Percentiles rank a stretch among this genome's conserved stretches.
These are phyloP conservation scores for Saccharomycopsis sp. DNA, from an alignment of 805 yeast species.

Conservation along the genomic window DNA sequence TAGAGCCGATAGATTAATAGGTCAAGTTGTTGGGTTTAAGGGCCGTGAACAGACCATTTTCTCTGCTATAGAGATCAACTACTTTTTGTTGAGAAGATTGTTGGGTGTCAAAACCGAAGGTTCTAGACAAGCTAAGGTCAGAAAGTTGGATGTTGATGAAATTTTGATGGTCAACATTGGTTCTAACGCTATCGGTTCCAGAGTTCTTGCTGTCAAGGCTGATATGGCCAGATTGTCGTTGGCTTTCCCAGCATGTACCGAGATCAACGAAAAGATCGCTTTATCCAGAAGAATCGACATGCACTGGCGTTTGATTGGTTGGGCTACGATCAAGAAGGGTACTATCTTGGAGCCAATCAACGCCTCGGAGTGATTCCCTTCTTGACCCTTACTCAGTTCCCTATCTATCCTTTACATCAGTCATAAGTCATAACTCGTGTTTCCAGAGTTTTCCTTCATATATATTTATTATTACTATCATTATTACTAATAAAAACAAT, in stretches of 20 bases:
- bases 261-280: slow-evolving; percentile 96
- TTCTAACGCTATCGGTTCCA: slow-evolving; percentile 98
- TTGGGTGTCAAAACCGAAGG: slow-evolving; percentile 98
- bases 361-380: background rate
- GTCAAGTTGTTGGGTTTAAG: slow-evolving; percentile 97
- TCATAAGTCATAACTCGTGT: background rate
- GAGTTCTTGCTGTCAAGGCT: slow-evolving; percentile 95
- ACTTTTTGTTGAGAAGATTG: slow-evolving; percentile 91
- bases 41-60: slow-evolving; percentile 94
- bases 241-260: slow-evolving; percentile 98
- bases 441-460: too few species aligned
- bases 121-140: slow-evolving; percentile 85
- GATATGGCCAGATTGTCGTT: slow-evolving; percentile 98
- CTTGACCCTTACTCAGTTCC: background rate
- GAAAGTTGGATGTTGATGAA: slow-evolving; percentile 89
- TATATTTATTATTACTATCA: background rate
- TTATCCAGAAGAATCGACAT: slow-evolving; percentile 97
- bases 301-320: slow-evolving; percentile 99
- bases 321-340: slow-evolving; percentile 98
- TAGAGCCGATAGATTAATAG: slow-evolving; percentile 98
- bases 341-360: slow-evolving; percentile 71
- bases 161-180: slow-evolving; percentile 99
- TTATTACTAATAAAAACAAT: background rate
- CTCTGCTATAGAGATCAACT: slow-evolving; percentile 96
- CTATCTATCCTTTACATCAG: too few species aligned